These are phyloP conservation scores for Hypoxylon lienhwacheense DNA, from an alignment of 495 filamentous ascomycete genomes.

Conservation along the genomic window DNA sequence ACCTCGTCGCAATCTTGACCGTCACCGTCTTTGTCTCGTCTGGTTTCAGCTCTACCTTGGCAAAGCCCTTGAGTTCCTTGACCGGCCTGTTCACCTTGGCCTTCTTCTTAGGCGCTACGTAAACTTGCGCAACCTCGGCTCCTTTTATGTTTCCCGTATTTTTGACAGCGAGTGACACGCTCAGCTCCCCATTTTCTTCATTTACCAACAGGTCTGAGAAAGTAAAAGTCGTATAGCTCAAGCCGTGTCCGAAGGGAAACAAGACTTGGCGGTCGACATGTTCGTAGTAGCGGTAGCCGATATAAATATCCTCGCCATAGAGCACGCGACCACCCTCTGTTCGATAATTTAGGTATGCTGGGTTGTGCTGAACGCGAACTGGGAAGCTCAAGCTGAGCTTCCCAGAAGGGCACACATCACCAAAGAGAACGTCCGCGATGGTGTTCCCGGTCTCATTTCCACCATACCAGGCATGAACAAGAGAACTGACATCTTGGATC, in stretches of 20 bases:
- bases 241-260: constrained; percentile 74
- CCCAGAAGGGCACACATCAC: constrained; percentile 65
- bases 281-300: constrained; percentile 79
- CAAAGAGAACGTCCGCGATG: constrained; percentile 68
- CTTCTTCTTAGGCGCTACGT: constrained; percentile 46
- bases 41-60: constrained; percentile 65
- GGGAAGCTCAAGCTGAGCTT: constrained; percentile 73
- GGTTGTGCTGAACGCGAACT: constrained; percentile 67
- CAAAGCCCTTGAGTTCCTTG: constrained; percentile 73
- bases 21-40: constrained; percentile 63
- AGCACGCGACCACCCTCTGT: constrained; percentile 69
- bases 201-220: constrained; percentile 56
- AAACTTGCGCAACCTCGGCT: constrained; percentile 69
- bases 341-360: constrained; percentile 72
- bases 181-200: constrained; percentile 41
- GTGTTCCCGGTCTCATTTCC: constrained; percentile 69
- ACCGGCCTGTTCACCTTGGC: constrained; percentile 61
- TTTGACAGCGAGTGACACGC: constrained; percentile 47
- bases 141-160: constrained; percentile 68
- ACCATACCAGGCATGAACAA: constrained; percentile 67
- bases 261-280: constrained; percentile 60
- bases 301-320: constrained; percentile 77
- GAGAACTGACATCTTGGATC: constrained; percentile 55
- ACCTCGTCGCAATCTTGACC: constrained; percentile 60
- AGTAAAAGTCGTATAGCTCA: constrained; percentile 71